Percentiles rank a stretch among this genome's conserved stretches.
Evolutionary conservation across 768 basidiomycete species (phyloP).

Genomic region (Hydnum rufescens): DNA sequence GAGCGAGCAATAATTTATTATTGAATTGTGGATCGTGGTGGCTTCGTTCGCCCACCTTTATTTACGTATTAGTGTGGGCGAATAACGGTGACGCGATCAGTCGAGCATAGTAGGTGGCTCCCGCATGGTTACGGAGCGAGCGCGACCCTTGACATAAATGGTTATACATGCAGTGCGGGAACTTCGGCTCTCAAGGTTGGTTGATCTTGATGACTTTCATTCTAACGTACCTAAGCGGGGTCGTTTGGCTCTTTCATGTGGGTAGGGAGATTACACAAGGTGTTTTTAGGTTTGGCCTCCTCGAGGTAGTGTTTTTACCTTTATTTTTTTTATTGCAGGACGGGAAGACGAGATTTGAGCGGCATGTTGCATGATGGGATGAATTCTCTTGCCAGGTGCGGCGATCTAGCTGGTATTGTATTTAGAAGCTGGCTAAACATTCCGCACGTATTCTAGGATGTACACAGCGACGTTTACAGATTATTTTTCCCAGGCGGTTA

Average conservation of each 20-base stretch:
- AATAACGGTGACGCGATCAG: slow-evolving; percentile 96
- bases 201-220: background rate
- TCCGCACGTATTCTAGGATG: slow-evolving; percentile 30
- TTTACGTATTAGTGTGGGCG: slow-evolving; percentile 91
- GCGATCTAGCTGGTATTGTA: background rate
- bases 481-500: slow-evolving; percentile 94
- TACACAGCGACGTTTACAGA: slow-evolving; percentile 81
- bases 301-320: slow-evolving; percentile 6
- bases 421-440: background rate
- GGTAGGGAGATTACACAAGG: slow-evolving; percentile 76
- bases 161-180: slow-evolving; percentile 42
- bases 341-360: slow-evolving; percentile 82
- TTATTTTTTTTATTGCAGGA: slow-evolving; percentile 26
- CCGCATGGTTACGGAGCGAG: background rate
- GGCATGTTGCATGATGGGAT: slow-evolving; percentile 92
- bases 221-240: slow-evolving; percentile 3
- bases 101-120: slow-evolving; percentile 48
- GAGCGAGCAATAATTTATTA: too few species aligned
- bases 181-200: slow-evolving; percentile 87
- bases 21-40: background rate
- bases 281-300: slow-evolving; percentile 14
- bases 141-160: background rate
- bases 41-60: too few species aligned
- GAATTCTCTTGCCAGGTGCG: slow-evolving; percentile 71
- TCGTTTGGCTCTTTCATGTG: slow-evolving; percentile 6